Evolutionary conservation across 139 green algal species (phyloP).

Genomic region (Spirogloea muscicola): DNA sequence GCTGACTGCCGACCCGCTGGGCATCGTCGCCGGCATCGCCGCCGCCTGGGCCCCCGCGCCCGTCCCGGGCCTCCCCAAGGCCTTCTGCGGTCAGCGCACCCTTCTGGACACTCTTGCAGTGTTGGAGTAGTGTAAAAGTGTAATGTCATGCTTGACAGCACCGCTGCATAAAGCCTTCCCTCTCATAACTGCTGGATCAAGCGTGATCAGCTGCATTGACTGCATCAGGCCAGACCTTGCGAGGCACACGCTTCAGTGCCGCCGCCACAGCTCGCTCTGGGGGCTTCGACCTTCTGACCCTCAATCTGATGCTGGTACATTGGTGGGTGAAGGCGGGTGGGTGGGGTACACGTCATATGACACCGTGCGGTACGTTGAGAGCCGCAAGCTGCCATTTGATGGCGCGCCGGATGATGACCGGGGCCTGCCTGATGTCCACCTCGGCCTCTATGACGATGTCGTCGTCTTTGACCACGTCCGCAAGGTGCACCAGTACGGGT

Average conservation of each 20-base stretch:
- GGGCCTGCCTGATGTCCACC: slow-evolving; percentile 86
- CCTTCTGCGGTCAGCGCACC: slow-evolving; percentile 46
- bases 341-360: slow-evolving; percentile 96
- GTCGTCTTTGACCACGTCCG: slow-evolving; percentile 93
- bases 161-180: no score
- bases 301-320: no score
- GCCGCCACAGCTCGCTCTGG: no score
- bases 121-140: no score
- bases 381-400: slow-evolving; percentile 77
- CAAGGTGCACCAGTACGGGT: no score
- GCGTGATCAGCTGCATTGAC: no score
- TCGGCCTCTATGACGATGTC: slow-evolving; percentile 93
- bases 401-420: slow-evolving; percentile 75
- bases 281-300: no score
- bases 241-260: no score
- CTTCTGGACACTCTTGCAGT: no score
- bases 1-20: slow-evolving; percentile 74
- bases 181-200: no score
- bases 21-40: slow-evolving; percentile 48
- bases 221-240: no score
- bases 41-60: slow-evolving; percentile 16
- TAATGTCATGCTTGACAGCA: no score
- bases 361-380: slow-evolving; percentile 96
- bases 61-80: slow-evolving; percentile 27
- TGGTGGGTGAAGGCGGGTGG: slow-evolving; percentile 76